A percentile compares a stretch with the other conserved stretches of the same genome.
Conservation (phyloP, 768 basidiomycete genomes). For the Pleurotus salmoneostramineus region DNA sequence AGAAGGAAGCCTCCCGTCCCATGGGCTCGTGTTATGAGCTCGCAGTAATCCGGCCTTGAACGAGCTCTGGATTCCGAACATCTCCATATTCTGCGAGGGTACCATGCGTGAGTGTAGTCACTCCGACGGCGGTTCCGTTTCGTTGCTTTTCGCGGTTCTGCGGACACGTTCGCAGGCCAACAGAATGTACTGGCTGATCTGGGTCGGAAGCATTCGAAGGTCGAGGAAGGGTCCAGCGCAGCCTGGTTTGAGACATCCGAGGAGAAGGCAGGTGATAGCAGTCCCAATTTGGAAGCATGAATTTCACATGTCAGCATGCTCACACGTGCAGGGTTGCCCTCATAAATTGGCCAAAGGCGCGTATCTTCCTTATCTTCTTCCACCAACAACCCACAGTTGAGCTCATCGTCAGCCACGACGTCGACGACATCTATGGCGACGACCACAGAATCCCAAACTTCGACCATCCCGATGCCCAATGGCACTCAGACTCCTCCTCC, state of each 20-base stretch:
- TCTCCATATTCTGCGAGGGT: not conserved
- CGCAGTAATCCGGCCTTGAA: not conserved
- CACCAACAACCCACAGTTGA: not conserved
- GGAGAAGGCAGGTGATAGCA: not conserved
- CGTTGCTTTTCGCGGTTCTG: too few relatives aligned
- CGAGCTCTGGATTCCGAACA: not conserved
- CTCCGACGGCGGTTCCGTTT: too few relatives aligned
- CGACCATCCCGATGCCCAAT: conserved; percentile 15
- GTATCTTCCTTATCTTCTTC: not conserved
- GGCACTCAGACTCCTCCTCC: conserved; percentile 15
- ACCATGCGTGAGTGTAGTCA: not conserved
- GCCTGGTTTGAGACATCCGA: not conserved
- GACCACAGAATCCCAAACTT: conserved; percentile 17
- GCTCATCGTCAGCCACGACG: not conserved
- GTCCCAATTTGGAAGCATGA: not conserved
- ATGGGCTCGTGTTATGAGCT: not conserved
- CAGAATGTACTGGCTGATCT: not conserved
- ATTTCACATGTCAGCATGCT: conserved; percentile 1
- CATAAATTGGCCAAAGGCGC: not conserved
- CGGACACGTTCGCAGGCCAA: too few relatives aligned
- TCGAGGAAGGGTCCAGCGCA: not conserved
- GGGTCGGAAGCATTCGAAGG: not conserved
- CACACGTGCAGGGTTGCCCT: conserved; percentile 6
- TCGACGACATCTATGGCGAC: conserved; percentile 15
- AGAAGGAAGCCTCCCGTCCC: not conserved